Conservation (phyloP, 225 moss, liverwort and hornwort genomes). For the Polytrichum formosum region DNA sequence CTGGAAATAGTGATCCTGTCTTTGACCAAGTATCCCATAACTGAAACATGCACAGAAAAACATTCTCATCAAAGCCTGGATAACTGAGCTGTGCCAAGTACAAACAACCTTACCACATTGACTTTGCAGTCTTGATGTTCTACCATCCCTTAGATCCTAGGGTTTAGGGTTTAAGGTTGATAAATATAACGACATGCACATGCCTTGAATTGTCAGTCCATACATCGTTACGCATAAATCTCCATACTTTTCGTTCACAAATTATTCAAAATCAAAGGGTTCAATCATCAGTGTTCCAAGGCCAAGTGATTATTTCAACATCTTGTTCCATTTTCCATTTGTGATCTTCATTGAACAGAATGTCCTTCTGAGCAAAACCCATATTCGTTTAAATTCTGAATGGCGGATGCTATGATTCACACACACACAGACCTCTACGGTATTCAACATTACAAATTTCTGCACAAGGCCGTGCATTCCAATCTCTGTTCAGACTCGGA, state of each 20-base stretch:
- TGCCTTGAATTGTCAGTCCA: not conserved
- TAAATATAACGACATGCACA: not conserved
- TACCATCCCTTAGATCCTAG: not conserved
- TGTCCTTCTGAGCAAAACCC: no score
- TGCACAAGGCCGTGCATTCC: not conserved
- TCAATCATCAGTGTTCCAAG: no score
- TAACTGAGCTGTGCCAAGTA: not conserved
- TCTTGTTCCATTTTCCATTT: no score
- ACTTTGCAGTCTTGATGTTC: not conserved
- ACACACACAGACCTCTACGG: not conserved
- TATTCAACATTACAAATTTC: not conserved
- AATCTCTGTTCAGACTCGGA: not conserved
- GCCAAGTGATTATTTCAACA: no score
- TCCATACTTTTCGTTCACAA: no score
- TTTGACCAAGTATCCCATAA: constrained; percentile 54
- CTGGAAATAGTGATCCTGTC: constrained; percentile 35
- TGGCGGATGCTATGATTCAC: not conserved
- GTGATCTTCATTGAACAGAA: no score
- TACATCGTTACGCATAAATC: no score
- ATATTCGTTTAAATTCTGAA: no score
- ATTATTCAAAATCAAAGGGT: no score
- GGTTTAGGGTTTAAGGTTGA: not conserved
- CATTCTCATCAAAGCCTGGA: not conserved
- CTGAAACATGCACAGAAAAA: constrained; percentile 21
- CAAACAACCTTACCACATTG: not conserved